Evolutionary conservation across 805 yeast genomes (phyloP), one percentile per base, ranked within the genome.

Genomic region (Yamadazyma laniorum): DNA sequence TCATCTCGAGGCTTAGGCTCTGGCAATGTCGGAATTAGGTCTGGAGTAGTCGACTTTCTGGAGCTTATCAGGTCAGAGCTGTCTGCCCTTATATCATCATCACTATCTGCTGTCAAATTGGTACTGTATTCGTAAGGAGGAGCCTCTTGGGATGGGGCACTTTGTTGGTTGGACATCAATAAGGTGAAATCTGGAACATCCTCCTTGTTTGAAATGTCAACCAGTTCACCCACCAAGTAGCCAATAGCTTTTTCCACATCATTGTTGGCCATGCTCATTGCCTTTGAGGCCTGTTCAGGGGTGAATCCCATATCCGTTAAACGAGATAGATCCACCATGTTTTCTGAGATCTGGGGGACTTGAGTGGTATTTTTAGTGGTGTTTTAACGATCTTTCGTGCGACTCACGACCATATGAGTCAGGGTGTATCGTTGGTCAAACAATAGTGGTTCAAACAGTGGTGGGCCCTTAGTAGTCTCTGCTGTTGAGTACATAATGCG

Each of bases 281-380:
- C 80, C 14, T 55, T 58, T 5, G 44, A 39, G 3, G 74, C 64
- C 39, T 64, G 60, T 16, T 60, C 69, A 18, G 47, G 51, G 32
- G 59, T 37, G 53, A 69, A 63, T 26, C 74, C 75, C 72, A 70
- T 67, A 27, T 62, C 67, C 8, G 32, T 36, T 8, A 47, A 28
- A 21, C 32, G 22, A 16, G 18, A 13, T 18, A 34, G 5, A 18
- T 26, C 17, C n/a, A 23, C 29, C 36, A 34, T 34, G 23, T n/a
- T n/a, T n/a, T n/a, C n/a, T n/a, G n/a, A n/a, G n/a, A n/a, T n/a
- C n/a, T n/a, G n/a, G n/a, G n/a, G n/a, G n/a, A n/a, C n/a, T n/a
- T n/a, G n/a, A n/a, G n/a, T n/a, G n/a, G n/a, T n/a, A n/a, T n/a
- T n/a, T n/a, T n/a, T n/a, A n/a, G n/a, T n/a, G n/a, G n/a, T n/a